Conservation (phyloP, 345 rosid genomes). For the Carallia pectinifolia region DNA sequence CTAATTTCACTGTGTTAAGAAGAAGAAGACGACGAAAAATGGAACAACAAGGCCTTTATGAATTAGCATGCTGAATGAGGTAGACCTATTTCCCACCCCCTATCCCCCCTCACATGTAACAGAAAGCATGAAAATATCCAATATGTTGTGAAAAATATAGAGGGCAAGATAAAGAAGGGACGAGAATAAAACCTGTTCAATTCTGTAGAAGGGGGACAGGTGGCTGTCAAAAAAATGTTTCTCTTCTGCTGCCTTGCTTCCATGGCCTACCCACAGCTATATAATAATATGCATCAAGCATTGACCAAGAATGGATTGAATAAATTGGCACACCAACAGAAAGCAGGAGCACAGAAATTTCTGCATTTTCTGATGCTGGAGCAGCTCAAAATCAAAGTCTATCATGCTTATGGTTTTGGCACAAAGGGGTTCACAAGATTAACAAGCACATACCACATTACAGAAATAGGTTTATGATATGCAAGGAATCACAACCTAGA, state of each 20-base stretch:
- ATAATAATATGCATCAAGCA: slow-evolving; percentile 3
- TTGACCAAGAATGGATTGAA: neutral
- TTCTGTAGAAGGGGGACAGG: slow-evolving; percentile 32
- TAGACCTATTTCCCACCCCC: too few species aligned
- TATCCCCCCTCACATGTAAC: too few species aligned
- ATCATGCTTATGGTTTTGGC: neutral
- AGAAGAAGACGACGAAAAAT: neutral
- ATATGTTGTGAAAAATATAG: slow-evolving; percentile 7
- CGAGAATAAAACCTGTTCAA: slow-evolving; percentile 24
- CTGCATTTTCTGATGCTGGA: neutral
- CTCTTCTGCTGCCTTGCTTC: slow-evolving; percentile 32
- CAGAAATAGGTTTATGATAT: too few species aligned
- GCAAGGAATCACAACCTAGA: too few species aligned
- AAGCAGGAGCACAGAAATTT: neutral
- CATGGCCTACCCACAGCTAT: slow-evolving; percentile 30
- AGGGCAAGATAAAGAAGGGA: neutral
- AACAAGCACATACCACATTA: neutral
- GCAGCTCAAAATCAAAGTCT: neutral
- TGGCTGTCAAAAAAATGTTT: slow-evolving; percentile 28
- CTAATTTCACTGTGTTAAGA: too few species aligned
- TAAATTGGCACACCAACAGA: neutral
- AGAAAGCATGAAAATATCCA: neutral
- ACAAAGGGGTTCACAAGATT: neutral
- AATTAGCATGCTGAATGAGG: too few species aligned
- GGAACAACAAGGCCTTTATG: neutral